Conservation (phyloP, 2,329 filamentous ascomycete species). For the Aspergillus awamori region DNA sequence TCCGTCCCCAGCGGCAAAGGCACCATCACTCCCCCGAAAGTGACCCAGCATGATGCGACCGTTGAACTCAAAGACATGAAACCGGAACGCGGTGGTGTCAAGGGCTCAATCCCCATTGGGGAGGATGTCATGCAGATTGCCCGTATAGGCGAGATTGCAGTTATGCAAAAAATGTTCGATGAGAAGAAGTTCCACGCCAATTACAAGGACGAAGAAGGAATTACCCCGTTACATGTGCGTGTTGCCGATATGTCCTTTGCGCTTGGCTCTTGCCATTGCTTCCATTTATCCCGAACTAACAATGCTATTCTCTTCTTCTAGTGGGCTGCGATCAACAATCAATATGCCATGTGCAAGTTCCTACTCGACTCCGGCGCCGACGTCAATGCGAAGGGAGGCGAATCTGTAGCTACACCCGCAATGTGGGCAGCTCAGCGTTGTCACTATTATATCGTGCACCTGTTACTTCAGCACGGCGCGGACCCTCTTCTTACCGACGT, state of each 20-base stretch:
- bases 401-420: slow-evolving; percentile 88
- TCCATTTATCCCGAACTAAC: slow-evolving; percentile 12
- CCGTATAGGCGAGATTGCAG: slow-evolving; percentile 79
- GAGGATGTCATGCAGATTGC: slow-evolving; percentile 96
- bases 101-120: slow-evolving; percentile 50
- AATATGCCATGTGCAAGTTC: slow-evolving; percentile 95
- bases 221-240: slow-evolving; percentile 90
- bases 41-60: slow-evolving; percentile 33
- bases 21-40: slow-evolving; percentile 36
- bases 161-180: slow-evolving; percentile 88
- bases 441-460: slow-evolving; percentile 93
- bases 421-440: slow-evolving; percentile 97
- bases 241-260: neutral
- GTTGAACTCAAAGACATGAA: slow-evolving; percentile 46
- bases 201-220: slow-evolving; percentile 86
- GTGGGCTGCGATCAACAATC: slow-evolving; percentile 99
- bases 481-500: slow-evolving; percentile 90
- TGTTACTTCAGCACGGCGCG: slow-evolving; percentile 86
- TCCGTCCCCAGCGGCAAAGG: slow-evolving; percentile 35
- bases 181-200: slow-evolving; percentile 78
- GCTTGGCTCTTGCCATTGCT: neutral
- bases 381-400: slow-evolving; percentile 92
- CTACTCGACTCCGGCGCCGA: slow-evolving; percentile 83
- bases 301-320: slow-evolving; percentile 45
- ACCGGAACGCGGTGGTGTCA: slow-evolving; percentile 33